Conservation (phyloP, 2,329 filamentous ascomycete genomes). For the Alternaria rosae region DNA sequence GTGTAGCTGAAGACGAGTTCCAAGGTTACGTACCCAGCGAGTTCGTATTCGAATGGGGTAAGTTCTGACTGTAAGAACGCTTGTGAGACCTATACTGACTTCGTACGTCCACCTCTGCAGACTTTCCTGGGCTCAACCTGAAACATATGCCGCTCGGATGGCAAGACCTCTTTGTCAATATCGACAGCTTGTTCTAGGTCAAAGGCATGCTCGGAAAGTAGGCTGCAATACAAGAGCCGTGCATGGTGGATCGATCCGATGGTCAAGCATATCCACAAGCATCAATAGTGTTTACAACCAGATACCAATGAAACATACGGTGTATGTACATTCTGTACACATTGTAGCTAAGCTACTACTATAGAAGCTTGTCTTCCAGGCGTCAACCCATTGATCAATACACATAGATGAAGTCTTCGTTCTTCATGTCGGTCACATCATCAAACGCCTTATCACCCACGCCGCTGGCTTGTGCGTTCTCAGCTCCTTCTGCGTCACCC, state of each 20-base stretch:
- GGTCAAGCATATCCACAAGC: background rate
- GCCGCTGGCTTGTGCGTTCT: constrained; percentile 30
- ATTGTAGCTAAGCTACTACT: background rate
- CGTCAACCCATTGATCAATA: constrained; percentile 28
- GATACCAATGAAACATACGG: background rate
- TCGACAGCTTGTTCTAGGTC: constrained; percentile 43
- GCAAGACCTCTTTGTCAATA: constrained; percentile 59
- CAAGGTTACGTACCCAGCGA: constrained; percentile 63
- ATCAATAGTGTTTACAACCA: background rate
- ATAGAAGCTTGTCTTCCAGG: background rate
- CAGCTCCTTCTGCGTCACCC: constrained; percentile 42
- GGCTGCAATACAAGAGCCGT: background rate
- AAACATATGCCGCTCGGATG: constrained; percentile 58
- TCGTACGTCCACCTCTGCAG: background rate
- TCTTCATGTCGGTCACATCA: constrained; percentile 67
- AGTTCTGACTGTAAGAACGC: background rate
- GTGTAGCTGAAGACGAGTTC: constrained; percentile 56
- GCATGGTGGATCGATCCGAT: too few relatives aligned
- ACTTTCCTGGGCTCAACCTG: constrained; percentile 63
- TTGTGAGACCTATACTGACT: background rate
- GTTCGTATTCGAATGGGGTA: constrained; percentile 64
- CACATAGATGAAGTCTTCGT: constrained; percentile 70
- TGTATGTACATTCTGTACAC: background rate
- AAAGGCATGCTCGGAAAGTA: background rate
- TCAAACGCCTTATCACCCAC: constrained; percentile 61